Conservation (phyloP, 352 stramenopile species). For the Globisporangium solare region DNA sequence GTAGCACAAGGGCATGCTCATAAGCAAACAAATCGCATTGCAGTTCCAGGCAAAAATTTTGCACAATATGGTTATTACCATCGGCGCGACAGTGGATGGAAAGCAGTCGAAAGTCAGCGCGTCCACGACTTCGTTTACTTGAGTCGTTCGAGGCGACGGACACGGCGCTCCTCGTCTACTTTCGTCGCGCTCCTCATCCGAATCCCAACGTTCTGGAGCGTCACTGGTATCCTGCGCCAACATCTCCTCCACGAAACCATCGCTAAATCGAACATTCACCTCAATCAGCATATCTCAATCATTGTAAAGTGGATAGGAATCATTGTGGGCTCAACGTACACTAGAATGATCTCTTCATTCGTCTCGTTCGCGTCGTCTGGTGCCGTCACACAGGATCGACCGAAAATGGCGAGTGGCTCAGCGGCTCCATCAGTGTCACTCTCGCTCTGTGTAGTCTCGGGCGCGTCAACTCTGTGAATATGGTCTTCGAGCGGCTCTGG, state of each 20-base stretch:
- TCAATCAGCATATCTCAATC: background rate
- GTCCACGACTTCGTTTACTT: conserved; percentile 34
- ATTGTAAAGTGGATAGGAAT: conserved; percentile 7
- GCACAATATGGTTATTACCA: conserved; percentile 15
- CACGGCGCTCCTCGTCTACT: background rate
- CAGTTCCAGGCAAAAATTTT: too few species aligned
- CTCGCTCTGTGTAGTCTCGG: conserved; percentile 11
- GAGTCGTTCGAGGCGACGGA: conserved; percentile 17
- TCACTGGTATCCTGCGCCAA: conserved; percentile 20
- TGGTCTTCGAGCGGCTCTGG: conserved; percentile 31
- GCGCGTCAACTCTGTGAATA: conserved; percentile 21
- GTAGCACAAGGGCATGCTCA: background rate
- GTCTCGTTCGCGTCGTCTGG: conserved; percentile 10
- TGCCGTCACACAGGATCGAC: background rate
- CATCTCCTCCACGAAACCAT: conserved; percentile 44
- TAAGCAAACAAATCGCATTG: background rate
- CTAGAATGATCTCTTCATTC: conserved; percentile 21
- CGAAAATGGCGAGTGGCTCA: conserved; percentile 7
- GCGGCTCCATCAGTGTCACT: background rate
- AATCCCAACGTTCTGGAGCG: conserved; percentile 7
- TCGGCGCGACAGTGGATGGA: conserved; percentile 15
- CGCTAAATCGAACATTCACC: conserved; percentile 15
- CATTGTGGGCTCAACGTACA: conserved; percentile 14
- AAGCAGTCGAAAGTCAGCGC: conserved; percentile 35
- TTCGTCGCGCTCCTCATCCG: conserved; percentile 1